Evolutionary conservation across 306 rosid species (phyloP).

Genomic region (Herpetospermum pedunculosum): DNA sequence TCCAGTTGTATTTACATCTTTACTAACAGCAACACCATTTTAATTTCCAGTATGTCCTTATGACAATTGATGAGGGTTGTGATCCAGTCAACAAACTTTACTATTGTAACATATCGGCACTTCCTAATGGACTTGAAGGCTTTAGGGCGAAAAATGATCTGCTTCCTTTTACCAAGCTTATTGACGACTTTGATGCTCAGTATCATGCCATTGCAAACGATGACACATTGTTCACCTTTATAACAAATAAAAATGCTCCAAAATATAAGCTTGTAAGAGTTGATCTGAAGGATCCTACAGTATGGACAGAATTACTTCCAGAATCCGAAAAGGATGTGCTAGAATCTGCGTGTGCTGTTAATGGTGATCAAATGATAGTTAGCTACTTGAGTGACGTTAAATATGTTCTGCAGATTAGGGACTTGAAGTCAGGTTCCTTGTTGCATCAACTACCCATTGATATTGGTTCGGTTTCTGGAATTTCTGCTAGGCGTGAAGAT

Average conservation of each 20-base stretch:
- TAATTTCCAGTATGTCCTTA: slow-evolving; percentile 50
- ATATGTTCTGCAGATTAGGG: slow-evolving; percentile 72
- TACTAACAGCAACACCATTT: slow-evolving; percentile 3
- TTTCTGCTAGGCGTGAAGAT: slow-evolving; percentile 75
- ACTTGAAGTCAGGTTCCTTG: slow-evolving; percentile 71
- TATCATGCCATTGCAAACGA: slow-evolving; percentile 68
- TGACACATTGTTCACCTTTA: slow-evolving; percentile 59
- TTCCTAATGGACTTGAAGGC: slow-evolving; percentile 63
- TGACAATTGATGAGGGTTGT: slow-evolving; percentile 56
- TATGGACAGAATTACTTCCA: slow-evolving; percentile 59
- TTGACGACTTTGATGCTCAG: slow-evolving; percentile 65
- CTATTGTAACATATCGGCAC: slow-evolving; percentile 60
- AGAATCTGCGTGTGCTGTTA: slow-evolving; percentile 61
- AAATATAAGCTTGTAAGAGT: slow-evolving; percentile 72
- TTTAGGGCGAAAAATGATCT: slow-evolving; percentile 41
- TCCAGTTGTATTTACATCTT: background rate
- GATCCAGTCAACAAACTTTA: slow-evolving; percentile 87
- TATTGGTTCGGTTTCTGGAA: slow-evolving; percentile 64
- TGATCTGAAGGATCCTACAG: slow-evolving; percentile 64
- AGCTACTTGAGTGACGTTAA: slow-evolving; percentile 90
- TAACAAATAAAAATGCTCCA: slow-evolving; percentile 87
- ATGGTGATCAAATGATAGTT: slow-evolving; percentile 63
- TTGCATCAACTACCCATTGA: slow-evolving; percentile 71
- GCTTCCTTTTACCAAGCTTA: slow-evolving; percentile 61
- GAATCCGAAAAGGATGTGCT: slow-evolving; percentile 82